Evolutionary conservation across 2,329 filamentous ascomycete genomes (phyloP), one percentile per base, ranked within the genome.

Genomic region (Cordyceps cicadae): DNA sequence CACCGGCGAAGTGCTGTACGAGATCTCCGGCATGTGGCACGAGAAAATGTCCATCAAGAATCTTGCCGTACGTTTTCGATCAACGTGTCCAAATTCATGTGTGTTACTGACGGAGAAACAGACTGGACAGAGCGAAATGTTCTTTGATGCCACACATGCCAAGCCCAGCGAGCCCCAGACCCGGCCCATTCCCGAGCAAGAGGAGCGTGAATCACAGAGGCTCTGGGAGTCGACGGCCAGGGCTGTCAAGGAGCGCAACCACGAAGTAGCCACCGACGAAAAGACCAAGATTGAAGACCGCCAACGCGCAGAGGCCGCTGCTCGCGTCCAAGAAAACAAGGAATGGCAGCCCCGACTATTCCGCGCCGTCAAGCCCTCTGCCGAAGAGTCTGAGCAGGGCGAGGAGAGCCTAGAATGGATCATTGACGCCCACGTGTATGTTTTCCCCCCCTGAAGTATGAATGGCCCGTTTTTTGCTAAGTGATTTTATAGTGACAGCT

Each of bases 251-350:
- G 86, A 88, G 54, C 85, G 87, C 62, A 92, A 99, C 67, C 94
- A 99, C 69, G 89, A 90, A 66, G 75, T 88, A 9, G 94, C 94
- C 4, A 99, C 94, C 0, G 89, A 94, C 64, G 93, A 97, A 70
- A 99, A 99, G 78, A 92, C 90, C n/a, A 89, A 88, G 71, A 90
- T 99, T 62, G 94, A 99, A 72, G 93, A 97, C 68, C 86, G 84
- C 69, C 94, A 99, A 74, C 84, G 94, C 69, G 87, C 92, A 64
- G 93, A 97, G 70, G 92, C 94, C 2, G 88, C 92, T 19, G 85
- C 85, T 69, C 83, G 94, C 67, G 83, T 83, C 37, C 87, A 92
- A 53, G 86, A 92, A 12, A 88, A 88, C 14, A 78, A 92, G 8
- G 90, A 96, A 64, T 99, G 94, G 94, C 84, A 86, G 39, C 93